Evolutionary conservation across 1,284 basidiomycete genomes (phyloP), one percentile per base, ranked within the genome.

Genomic region (Ceratobasidium sp.): DNA sequence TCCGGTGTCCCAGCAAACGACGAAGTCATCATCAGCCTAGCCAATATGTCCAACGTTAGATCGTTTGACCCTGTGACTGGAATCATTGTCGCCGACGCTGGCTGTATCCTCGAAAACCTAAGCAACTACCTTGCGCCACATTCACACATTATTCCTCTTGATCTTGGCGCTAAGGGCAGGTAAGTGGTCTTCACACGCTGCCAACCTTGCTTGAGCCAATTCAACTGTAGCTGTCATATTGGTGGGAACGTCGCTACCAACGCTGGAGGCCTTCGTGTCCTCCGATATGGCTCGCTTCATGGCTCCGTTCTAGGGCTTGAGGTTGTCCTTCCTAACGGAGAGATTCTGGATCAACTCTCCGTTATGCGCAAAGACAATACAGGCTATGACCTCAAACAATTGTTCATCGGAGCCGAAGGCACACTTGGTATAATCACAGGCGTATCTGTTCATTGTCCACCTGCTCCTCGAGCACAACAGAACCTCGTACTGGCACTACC

Each of bases 201-300:
- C 15, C 13, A 23, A 26, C 63, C 17, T 15, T 47, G 54, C 54
- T 8, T 15, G n/a, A 5, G 20, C 35, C 39, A 13, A 39, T 20
- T 60, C 4, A 39, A 20, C 23, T 33, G 23, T 31, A 95, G 94
- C 80, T 99, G 98, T 85, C 97, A 99, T 81, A 98, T 99, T 80
- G 98, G 98, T 73, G 98, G 98, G 47, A 99, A 99, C 83, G 89
- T 99, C 39, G 92, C 98, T 0, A 99, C 98, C 13, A 99, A 99
- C 82, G 98, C 98, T 39, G 98, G 98, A 54, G 98, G 98, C 31
- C 88, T 99, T 7, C 91, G 98, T 1, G 88, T 99, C 60, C 86
- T 99, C 61, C 90, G 98, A 39, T 99, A 99, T 82, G 98, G 98
- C 53, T 97, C 95, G 60, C 87, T 99, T 7, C 98, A 98, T 82